Evolutionary conservation across 257 asterid species (phyloP), one percentile per base, ranked within the genome.

Genomic region (Gardenia jasminoides): DNA sequence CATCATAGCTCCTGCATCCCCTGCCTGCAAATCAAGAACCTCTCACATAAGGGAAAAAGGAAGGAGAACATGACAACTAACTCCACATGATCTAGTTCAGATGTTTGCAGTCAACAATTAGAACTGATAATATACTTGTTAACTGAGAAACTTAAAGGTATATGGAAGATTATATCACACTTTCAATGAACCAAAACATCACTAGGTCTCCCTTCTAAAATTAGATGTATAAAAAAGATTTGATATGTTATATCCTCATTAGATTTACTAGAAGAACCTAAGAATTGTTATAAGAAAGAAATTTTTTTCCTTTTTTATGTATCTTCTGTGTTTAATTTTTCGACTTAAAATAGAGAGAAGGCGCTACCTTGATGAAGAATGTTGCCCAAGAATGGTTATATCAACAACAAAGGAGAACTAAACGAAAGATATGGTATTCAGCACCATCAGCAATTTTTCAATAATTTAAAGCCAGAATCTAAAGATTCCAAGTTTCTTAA

Each of bases 1-100:
- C 62, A 78, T 58, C 82, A 85, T 88, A 54, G 99, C 97, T 83
- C 92, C 92, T 76, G 88, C 83, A 93, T 93, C 98, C 71, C 99
- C 98, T 85, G 84, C 86, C 99, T 95, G 88, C 82, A 84, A 80
- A 84, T 74, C 6, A 15, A 64, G 22, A 79, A 11, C 17, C 81
- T 44, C 62, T 30, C 48, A 59, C 67, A 82, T 47, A 50, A 43
- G 77, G 39, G 39, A 19, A 67, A 15, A 66, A 41, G 31, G 64
- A 48, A 22, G 59, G 22, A 69, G 70, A 26, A 59, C 16, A 30
- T 24, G 48, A 54, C 30, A 15, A 59, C 10, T 22, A 33, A 71
- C 31, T 67, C 54, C 50, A 31, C 31, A 66, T 50, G 17, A 75
- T 52, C 3, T 8, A 39, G 17, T 50, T 17, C 22, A 33, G 43